These are phyloP conservation scores for Tetrapisispora taiwanensis DNA, from an alignment of 805 yeast genomes.

Conservation along the genomic window DNA sequence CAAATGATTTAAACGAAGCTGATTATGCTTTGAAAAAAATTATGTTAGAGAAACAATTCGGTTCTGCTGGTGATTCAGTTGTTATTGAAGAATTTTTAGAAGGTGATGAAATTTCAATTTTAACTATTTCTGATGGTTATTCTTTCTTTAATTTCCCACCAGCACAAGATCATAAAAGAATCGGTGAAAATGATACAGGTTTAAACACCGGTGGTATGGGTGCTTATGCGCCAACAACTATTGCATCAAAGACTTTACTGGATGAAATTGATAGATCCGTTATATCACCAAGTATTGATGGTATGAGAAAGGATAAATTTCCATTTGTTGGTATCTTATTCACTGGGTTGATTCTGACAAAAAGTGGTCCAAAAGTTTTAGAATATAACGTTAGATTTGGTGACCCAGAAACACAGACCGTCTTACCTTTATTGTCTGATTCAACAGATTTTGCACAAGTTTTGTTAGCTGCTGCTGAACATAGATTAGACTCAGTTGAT, in stretches of 20 bases:
- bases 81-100: slow-evolving; percentile 93
- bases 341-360: slow-evolving; percentile 87
- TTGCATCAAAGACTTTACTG: slow-evolving; percentile 70
- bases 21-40: slow-evolving; percentile 70
- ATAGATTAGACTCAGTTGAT: slow-evolving; percentile 75
- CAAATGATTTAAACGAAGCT: slow-evolving; percentile 77
- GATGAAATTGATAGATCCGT: slow-evolving; percentile 61
- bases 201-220: slow-evolving; percentile 99
- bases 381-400: slow-evolving; percentile 98
- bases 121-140: slow-evolving; percentile 91
- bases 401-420: slow-evolving; percentile 98
- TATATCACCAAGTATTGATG: slow-evolving; percentile 84
- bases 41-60: slow-evolving; percentile 85
- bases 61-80: slow-evolving; percentile 87
- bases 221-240: slow-evolving; percentile 96
- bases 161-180: slow-evolving; percentile 96
- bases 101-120: slow-evolving; percentile 92
- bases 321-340: slow-evolving; percentile 95
- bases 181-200: slow-evolving; percentile 88
- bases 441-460: slow-evolving; percentile 90
- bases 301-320: slow-evolving; percentile 89
- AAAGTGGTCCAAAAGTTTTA: slow-evolving; percentile 84
- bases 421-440: slow-evolving; percentile 70
- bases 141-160: slow-evolving; percentile 85
- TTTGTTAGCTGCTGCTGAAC: slow-evolving; percentile 88